Evolutionary conservation across 257 asterid genomes (phyloP), one percentile per base, ranked within the genome.

Genomic region (Rehmannia glutinosa): DNA sequence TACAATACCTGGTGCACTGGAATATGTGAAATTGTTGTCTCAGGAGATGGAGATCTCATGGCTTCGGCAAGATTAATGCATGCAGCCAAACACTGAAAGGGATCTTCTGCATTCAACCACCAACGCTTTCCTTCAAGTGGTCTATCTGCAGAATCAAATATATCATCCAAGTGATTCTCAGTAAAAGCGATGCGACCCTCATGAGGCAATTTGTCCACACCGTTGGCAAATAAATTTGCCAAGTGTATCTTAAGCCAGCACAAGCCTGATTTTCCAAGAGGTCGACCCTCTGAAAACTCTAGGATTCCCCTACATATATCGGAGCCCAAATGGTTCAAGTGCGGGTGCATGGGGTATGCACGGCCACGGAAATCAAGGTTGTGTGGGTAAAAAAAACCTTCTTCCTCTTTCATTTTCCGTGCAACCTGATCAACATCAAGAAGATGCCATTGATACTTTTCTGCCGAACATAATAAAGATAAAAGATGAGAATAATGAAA

Each of bases 101-200:
- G 96, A 69, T 93, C 99, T 89, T 93, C 97, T 68, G 99, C 99
- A 70, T 78, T 85, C 75, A 93, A 75, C 99, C 97, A 93, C 99
- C 99, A 93, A 4, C 91, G 86, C 47, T 73, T 75, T 74, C 99
- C 99, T 74, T 90, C 97, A 73, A 90, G 92, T 64, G 99, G 97
- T 68, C 79, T 87, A 80, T 93, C 97, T 17, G 97, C 96, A 56
- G 96, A 93, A 81, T 93, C 97, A 82, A 90, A 87, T 81, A 93
- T 83, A 72, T 91, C 96, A 65, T 90, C 95, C 89, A 88, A 61
- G 77, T 93, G 99, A 80, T 82, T 93, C 80, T 86, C 97, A 28
- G 86, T 81, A 73, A 91, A 93, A 54, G 84, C 74, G 49, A 90
- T 32, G 45, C 99, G 89, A 43, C 88, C 99, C 63, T 88, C 97